A percentile compares a stretch with the other conserved stretches of the same genome.
Evolutionary conservation across 345 rosid species (phyloP).

Genomic region (Aquilaria malaccensis): DNA sequence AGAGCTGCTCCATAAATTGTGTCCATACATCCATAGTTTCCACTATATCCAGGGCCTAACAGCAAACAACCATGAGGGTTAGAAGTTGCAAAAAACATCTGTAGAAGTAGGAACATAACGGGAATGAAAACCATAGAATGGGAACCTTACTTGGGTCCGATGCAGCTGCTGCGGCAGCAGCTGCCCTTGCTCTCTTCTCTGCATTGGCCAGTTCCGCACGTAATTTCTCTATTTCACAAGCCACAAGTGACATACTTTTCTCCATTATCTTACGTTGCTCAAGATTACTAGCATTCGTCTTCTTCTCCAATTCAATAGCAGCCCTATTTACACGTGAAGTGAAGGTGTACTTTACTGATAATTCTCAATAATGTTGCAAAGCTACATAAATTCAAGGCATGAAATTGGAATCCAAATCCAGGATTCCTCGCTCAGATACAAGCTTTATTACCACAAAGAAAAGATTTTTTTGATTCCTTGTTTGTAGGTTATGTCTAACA

Average conservation of each 20-base stretch:
- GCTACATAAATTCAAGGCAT: too few relatives aligned
- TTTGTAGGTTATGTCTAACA: too few relatives aligned
- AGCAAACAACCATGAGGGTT: conserved; percentile 1
- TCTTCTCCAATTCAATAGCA: conserved; percentile 75
- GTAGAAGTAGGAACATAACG: conserved; percentile 5
- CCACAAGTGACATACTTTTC: conserved; percentile 37
- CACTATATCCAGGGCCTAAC: conserved; percentile 35
- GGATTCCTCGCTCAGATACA: too few relatives aligned
- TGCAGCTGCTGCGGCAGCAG: conserved; percentile 25
- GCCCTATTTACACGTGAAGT: conserved; percentile 30
- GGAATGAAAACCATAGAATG: background rate
- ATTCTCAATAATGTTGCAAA: too few relatives aligned
- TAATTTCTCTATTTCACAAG: conserved; percentile 47
- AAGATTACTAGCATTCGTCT: conserved; percentile 51
- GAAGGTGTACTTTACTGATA: too few relatives aligned
- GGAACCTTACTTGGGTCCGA: conserved; percentile 36
- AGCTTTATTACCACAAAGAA: too few relatives aligned
- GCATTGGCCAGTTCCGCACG: conserved; percentile 33
- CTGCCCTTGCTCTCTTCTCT: conserved; percentile 41
- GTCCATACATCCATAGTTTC: conserved; percentile 38
- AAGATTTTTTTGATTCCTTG: too few relatives aligned
- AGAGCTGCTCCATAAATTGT: conserved; percentile 26
- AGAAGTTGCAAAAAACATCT: conserved; percentile 2
- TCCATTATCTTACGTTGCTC: conserved; percentile 59
- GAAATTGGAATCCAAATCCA: too few relatives aligned